Evolutionary conservation across 208 protist species (phyloP).

Genomic region (Baffinella frigidus): DNA sequence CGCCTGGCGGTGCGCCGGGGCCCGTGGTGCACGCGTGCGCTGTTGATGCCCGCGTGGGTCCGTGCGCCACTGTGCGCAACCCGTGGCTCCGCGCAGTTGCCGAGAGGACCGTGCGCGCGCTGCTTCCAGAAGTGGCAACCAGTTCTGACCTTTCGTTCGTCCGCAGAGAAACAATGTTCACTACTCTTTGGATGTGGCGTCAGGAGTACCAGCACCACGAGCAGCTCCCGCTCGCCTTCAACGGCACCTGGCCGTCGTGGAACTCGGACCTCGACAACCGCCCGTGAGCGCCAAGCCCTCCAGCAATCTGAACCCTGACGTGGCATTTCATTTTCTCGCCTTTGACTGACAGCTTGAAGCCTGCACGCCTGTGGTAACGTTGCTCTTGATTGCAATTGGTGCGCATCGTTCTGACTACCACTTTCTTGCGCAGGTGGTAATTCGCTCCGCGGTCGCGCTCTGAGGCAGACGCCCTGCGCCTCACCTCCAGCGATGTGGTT

Average conservation of each 20-base stretch:
- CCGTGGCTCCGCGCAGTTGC: background rate
- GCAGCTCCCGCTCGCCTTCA: conserved; percentile 66
- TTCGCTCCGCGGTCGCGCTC: background rate
- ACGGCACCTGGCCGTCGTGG: conserved; percentile 66
- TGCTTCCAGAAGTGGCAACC: background rate
- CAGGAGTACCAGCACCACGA: conserved; percentile 67
- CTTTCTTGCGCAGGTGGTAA: background rate
- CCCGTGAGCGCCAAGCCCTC: no score
- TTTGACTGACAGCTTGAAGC: no score
- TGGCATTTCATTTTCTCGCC: background rate
- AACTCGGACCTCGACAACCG: conserved; percentile 67
- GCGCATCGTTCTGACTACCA: background rate
- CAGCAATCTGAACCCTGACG: no score
- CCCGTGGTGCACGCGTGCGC: no score
- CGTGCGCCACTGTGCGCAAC: no score
- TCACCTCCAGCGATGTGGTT: no score
- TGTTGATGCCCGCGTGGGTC: no score
- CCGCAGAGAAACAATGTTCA: conserved; percentile 46
- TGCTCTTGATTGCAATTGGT: background rate
- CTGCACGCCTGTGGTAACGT: no score
- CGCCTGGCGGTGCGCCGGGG: no score
- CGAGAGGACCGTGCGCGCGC: no score
- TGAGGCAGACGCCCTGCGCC: no score
- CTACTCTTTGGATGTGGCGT: conserved; percentile 62
- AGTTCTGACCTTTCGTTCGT: background rate